Evolutionary conservation across 441 rosid genomes (phyloP).

Genomic region (Hypseocharis bilobata): DNA sequence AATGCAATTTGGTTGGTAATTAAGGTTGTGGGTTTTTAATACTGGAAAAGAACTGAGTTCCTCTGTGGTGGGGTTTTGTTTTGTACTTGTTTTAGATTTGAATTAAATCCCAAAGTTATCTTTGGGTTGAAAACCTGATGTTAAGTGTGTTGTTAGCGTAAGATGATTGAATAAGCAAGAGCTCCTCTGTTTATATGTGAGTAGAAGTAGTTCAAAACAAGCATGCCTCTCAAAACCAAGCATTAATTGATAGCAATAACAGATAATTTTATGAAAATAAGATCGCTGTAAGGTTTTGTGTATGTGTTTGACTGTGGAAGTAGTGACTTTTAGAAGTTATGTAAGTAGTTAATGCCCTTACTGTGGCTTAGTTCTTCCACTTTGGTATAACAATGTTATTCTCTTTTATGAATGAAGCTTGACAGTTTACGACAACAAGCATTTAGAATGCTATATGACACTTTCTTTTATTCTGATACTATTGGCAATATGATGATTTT

Average conservation of each 20-base stretch:
- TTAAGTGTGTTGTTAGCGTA: background rate
- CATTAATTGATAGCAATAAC: too few species aligned
- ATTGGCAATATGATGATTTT: slow-evolving; percentile 6
- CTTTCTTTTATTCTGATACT: background rate
- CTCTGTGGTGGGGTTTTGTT: background rate
- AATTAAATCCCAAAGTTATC: background rate
- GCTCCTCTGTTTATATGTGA: background rate
- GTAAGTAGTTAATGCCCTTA: background rate
- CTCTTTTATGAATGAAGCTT: background rate
- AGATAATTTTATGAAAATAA: background rate
- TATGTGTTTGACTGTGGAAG: background rate
- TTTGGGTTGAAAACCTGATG: too few species aligned
- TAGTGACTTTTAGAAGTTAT: too few species aligned
- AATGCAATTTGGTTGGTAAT: background rate
- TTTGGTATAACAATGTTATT: background rate
- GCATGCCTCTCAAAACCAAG: too few species aligned
- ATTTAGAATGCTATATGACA: background rate
- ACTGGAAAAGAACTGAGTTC: background rate
- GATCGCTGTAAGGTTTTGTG: background rate
- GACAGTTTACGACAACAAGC: background rate
- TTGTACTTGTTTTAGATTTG: background rate
- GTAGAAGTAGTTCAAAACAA: background rate
- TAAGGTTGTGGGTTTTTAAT: background rate
- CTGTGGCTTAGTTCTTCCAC: background rate
- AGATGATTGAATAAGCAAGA: background rate